Percentiles rank a stretch among this genome's conserved stretches.
Conservation (phyloP, 257 asterid species). For the Fraxinus americana region DNA sequence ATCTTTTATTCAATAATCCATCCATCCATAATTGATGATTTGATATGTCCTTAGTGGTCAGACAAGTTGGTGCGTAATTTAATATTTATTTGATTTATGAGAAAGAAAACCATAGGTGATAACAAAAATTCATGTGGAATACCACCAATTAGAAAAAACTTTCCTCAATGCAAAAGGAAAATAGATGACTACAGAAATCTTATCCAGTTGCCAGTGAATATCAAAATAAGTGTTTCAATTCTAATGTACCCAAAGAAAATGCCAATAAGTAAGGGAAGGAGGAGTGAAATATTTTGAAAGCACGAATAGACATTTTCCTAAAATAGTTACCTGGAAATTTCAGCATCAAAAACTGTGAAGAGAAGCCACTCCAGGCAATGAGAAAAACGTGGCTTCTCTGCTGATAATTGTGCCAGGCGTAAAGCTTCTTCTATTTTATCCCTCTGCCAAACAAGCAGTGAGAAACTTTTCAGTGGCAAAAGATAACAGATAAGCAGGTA, state of each 20-base stretch:
- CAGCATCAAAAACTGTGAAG: constrained; percentile 98
- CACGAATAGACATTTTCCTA: not conserved
- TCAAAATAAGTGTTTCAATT: constrained; percentile 17
- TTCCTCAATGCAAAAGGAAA: not conserved
- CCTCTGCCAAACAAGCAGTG: constrained; percentile 60
- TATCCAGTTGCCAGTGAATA: constrained; percentile 17
- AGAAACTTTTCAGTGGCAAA: not conserved
- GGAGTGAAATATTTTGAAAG: constrained; percentile 13
- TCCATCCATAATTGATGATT: not conserved
- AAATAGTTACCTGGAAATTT: constrained; percentile 72
- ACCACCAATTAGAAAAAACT: not conserved
- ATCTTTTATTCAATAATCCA: constrained; percentile 7
- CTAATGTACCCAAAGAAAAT: constrained; percentile 10
- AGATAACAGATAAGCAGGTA: not conserved
- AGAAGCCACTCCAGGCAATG: constrained; percentile 99
- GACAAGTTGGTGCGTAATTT: constrained; percentile 4
- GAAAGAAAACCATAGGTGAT: constrained; percentile 11
- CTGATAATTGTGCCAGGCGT: constrained; percentile 84
- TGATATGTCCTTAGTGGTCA: not conserved
- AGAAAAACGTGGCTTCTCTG: constrained; percentile 99
- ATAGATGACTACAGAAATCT: not conserved
- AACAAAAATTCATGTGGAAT: not conserved
- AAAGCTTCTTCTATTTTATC: constrained; percentile 96
- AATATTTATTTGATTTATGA: not conserved
- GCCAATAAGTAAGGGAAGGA: constrained; percentile 18